These are phyloP conservation scores for Nicotiana rustica DNA, from an alignment of 305 asterid genomes.

Conservation along the genomic window DNA sequence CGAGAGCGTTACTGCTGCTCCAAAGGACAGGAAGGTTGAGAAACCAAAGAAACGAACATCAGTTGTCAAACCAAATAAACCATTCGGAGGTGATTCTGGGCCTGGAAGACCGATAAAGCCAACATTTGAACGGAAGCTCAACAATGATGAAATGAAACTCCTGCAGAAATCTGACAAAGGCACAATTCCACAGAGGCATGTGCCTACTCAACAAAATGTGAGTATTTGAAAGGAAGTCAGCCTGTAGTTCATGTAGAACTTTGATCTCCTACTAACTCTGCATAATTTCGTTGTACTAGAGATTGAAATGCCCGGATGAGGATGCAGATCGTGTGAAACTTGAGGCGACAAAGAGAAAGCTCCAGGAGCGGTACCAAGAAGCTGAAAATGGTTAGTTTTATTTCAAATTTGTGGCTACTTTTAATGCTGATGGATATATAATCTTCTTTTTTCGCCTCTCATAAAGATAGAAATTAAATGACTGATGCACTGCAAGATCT, in stretches of 20 bases:
- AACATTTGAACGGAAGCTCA: conserved; percentile 45
- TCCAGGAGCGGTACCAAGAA: conserved; percentile 84
- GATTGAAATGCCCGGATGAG: conserved; percentile 51
- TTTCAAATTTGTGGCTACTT: neutral
- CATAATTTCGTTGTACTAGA: conserved; percentile 41
- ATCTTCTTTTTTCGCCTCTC: neutral
- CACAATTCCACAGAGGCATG: conserved; percentile 51
- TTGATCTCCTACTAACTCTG: neutral
- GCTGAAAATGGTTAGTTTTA: conserved; percentile 72
- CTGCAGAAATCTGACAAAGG: conserved; percentile 51
- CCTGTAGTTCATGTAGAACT: neutral
- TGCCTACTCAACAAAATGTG: conserved; percentile 63
- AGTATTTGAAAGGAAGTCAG: conserved; percentile 26
- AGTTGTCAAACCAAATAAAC: conserved; percentile 49
- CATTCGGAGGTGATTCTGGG: conserved; percentile 44
- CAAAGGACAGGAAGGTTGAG: conserved; percentile 48
- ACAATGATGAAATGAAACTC: conserved; percentile 41
- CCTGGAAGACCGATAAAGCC: conserved; percentile 59
- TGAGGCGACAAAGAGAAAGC: conserved; percentile 91
- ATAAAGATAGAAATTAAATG: neutral
- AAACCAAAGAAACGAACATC: conserved; percentile 20
- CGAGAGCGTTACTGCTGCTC: conserved; percentile 37
- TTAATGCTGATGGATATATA: neutral
- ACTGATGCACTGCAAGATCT: neutral
- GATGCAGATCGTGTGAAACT: conserved; percentile 51